Base-by-base conservation (phyloP, 768 basidiomycete genomes). In the Suillus discolor region DNA sequence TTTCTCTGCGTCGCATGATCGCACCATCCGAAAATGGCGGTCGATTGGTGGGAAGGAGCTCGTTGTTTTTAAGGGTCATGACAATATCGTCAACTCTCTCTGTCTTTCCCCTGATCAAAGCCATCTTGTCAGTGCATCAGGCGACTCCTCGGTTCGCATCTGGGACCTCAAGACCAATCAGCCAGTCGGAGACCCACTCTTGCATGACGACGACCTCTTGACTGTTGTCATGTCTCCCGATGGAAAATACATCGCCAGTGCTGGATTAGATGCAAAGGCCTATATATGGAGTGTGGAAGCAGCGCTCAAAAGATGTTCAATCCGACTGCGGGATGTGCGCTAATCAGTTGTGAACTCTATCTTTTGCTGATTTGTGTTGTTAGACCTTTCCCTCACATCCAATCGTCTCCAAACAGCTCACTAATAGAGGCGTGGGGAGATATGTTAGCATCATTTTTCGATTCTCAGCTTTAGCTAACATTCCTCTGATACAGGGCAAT, bases 181-280 rank as follows among this genome's bases (percentile, higher is more conserved):
- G 47, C 61, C 9, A 45, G 23, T 61, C 15, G 61, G 61, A 18
- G 81, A 82, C 1, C 73, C 84, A 3, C 76, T 83, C 65, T 93
- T 94, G 0, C 96, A 97, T 74, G 88, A 84, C 12, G 93, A 93
- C 70, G 91, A 93, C 76, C 85, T 97, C 0, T 81, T 91, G 41
- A 82, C 86, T 9, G 81, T 96, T 4, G 91, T 94, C 6, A 71
- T 96, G 44, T 94, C 91, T 68, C 82, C 84, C 3, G 94, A 97
- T 78, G 94, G 91, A 16, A 88, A 84, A 71, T 86, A 88, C 62
- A 82, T 97, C 6, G 93, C 89, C 3, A 94, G 90, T 70, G 94
- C 88, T 15, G 94, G 94, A 0, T 85, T 85, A 72, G 96, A 97
- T 73, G 83, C 86, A 66, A 80, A 84, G 44, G 77, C 96, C 0